phyloP scores from a whole-genome alignment of 148 eudicot genomes.

The Diospyros kaki region DNA sequence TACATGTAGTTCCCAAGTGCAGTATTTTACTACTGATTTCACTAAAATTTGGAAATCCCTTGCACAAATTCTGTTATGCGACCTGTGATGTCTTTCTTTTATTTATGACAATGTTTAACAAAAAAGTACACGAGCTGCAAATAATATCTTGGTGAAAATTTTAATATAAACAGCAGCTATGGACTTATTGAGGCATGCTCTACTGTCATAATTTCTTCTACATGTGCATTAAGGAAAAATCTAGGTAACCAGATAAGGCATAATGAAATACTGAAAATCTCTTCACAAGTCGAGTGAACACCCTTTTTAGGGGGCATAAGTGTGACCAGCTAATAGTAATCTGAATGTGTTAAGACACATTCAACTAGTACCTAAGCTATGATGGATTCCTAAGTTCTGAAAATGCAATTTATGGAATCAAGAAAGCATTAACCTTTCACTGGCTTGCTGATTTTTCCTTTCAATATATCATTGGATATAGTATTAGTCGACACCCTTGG shows the following conservation, averaged over 20 bases:
- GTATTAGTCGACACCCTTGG: conserved; percentile 18
- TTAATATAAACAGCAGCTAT: neutral
- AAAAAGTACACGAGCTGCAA: no score
- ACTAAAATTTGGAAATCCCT: no score
- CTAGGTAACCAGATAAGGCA: neutral
- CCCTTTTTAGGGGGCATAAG: neutral
- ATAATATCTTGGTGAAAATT: neutral
- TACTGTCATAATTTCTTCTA: neutral
- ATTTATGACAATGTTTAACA: neutral
- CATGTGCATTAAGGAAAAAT: no score
- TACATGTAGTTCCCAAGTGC: no score
- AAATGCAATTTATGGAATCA: neutral
- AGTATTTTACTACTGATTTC: no score
- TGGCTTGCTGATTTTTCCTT: conserved; percentile 10
- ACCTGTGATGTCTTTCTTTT: neutral
- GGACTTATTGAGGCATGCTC: neutral
- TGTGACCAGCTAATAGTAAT: neutral
- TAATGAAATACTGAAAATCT: neutral
- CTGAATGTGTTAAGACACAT: neutral
- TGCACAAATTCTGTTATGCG: no score
- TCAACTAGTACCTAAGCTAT: neutral
- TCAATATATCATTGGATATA: conserved; percentile 13
- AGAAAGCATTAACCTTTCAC: conserved; percentile 25
- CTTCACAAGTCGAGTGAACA: neutral
- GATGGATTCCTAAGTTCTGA: neutral